Percentiles rank a stretch among this genome's conserved stretches.
These are phyloP conservation scores for Penicillium cinerascens DNA, from an alignment of 495 filamentous ascomycete genomes.

Conservation along the genomic window DNA sequence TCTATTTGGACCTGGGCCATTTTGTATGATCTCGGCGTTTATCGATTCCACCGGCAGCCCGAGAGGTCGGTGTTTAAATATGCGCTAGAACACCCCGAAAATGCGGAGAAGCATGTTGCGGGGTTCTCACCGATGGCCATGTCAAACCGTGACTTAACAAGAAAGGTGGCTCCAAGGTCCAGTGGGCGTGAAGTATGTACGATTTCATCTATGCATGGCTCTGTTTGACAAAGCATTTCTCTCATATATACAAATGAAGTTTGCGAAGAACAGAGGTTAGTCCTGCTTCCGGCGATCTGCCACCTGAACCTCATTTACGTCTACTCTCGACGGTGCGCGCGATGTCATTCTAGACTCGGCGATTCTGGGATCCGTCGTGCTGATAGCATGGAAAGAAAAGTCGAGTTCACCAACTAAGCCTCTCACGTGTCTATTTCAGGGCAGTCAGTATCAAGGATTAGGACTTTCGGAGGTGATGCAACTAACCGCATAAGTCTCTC, in stretches of 20 bases:
- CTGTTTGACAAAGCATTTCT: no score
- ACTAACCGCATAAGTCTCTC: slow-evolving; percentile 55
- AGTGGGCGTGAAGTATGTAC: neutral
- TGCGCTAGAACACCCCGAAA: neutral
- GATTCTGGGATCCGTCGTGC: slow-evolving; percentile 29
- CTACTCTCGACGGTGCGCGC: slow-evolving; percentile 19
- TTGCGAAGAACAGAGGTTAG: slow-evolving; percentile 1
- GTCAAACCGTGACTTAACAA: no score
- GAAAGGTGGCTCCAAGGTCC: no score
- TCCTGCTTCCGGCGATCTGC: slow-evolving; percentile 17
- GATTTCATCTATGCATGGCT: neutral
- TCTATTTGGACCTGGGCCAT: slow-evolving; percentile 12
- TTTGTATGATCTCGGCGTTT: neutral
- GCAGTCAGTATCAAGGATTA: slow-evolving; percentile 1
- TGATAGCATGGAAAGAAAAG: slow-evolving; percentile 65
- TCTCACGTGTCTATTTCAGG: slow-evolving; percentile 53
- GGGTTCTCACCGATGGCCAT: slow-evolving; percentile 5
- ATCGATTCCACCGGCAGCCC: neutral
- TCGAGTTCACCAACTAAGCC: slow-evolving; percentile 76
- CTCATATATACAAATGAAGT: slow-evolving; percentile 1
- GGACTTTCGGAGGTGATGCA: neutral
- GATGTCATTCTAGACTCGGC: slow-evolving; percentile 30
- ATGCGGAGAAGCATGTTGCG: slow-evolving; percentile 2
- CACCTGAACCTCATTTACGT: slow-evolving; percentile 21
- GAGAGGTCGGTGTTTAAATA: neutral